Evolutionary conservation across 306 rosid species (phyloP), one percentile per base, ranked within the genome.

Genomic region (Trifolium subterraneum): DNA sequence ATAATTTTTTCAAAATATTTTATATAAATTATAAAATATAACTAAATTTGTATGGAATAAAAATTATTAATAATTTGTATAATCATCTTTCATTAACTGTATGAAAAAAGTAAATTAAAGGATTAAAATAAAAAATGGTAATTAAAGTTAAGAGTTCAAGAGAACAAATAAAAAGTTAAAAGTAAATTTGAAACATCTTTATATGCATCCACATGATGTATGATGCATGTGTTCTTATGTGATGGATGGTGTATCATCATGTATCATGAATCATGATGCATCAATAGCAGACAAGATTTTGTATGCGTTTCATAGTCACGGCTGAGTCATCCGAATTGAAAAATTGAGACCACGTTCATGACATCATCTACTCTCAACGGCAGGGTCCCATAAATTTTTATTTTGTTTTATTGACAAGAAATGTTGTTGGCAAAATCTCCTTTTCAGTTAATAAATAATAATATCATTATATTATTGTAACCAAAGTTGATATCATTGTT

Each of bases 281-380:
- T 65, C 25, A 59, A 14, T 50, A 19, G 75, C 72, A 66, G 54
- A 64, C 77, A 47, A 27, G 19, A 19, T 44, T 2, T 50, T 44
- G 35, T 10, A 18, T 81, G 78, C 52, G 39, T 14, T 38, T 83
- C 90, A 45, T 0, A 50, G 85, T 90, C 89, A 84, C 60, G 73
- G 82, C 82, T 80, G 91, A 87, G 87, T 92, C 94, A 87, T 92
- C 88, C 83, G 68, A 76, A 69, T 39, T 44, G 25, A 62, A 52
- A 67, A 66, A 29, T 42, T 39, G 64, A 81, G 79, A 20, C 93
- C 96, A 71, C 78, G 55, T 61, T 68, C 61, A 66, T 78, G 87
- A 83, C 86, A 78, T 58, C 55, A 38, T 59, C 31, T 8, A 42
- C 13, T 76, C 51, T 45, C 44, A 61, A 48, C 52, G 12, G 19